Evolutionary conservation across 305 asterid species (phyloP).

Genomic region (Lippia alba): DNA sequence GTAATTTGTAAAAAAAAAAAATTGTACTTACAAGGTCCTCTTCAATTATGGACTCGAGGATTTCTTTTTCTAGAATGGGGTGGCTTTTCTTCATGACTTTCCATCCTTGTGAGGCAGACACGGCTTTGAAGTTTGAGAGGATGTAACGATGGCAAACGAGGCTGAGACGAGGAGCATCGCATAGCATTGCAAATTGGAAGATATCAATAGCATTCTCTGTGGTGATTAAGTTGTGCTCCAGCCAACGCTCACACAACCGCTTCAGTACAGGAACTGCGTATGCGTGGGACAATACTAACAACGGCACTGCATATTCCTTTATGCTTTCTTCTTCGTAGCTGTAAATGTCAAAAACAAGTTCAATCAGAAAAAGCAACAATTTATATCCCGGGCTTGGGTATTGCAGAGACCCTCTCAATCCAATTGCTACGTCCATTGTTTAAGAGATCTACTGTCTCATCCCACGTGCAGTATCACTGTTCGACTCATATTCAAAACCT

Average conservation of each 20-base stretch:
- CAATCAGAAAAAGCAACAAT: too few species aligned
- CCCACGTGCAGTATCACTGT: too few species aligned
- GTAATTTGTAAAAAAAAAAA: too few species aligned
- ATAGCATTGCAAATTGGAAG: slow-evolving; percentile 83
- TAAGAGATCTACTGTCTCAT: too few species aligned
- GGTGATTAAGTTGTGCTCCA: slow-evolving; percentile 58
- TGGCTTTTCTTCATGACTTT: slow-evolving; percentile 84
- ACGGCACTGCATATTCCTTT: slow-evolving; percentile 63
- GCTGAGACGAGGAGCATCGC: slow-evolving; percentile 86
- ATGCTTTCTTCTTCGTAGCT: slow-evolving; percentile 80
- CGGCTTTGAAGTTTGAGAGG: slow-evolving; percentile 64
- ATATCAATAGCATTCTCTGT: slow-evolving; percentile 71
- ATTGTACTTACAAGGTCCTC: slow-evolving; percentile 60
- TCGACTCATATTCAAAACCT: too few species aligned
- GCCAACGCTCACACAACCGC: slow-evolving; percentile 65
- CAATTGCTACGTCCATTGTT: too few species aligned
- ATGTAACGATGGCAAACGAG: slow-evolving; percentile 74
- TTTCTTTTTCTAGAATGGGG: slow-evolving; percentile 71
- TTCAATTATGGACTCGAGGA: slow-evolving; percentile 47
- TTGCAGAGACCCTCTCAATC: too few species aligned
- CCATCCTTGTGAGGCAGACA: slow-evolving; percentile 80
- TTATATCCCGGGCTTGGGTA: too few species aligned
- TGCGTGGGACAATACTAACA: slow-evolving; percentile 78
- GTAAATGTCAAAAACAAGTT: neutral
- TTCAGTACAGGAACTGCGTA: slow-evolving; percentile 72